These are phyloP conservation scores for Euryodendron excelsum DNA, from an alignment of 148 eudicot genomes.

Conservation along the genomic window DNA sequence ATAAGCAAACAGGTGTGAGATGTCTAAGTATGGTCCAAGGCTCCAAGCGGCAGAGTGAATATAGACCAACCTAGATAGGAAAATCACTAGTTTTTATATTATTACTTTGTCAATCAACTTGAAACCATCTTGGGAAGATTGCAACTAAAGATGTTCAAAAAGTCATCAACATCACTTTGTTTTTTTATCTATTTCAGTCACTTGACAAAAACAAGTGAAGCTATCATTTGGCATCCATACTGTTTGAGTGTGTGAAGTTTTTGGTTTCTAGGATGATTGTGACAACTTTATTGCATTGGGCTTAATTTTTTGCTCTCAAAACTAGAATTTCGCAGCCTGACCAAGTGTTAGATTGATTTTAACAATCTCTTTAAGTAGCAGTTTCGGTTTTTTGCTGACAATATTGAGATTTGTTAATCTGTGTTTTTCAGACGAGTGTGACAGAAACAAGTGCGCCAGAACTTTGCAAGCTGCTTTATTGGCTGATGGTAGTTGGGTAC, in stretches of 20 bases:
- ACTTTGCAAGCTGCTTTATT: slow-evolving; percentile 75
- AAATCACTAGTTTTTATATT: neutral
- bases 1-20: too few species aligned
- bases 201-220: neutral
- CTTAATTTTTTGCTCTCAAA: neutral
- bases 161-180: neutral
- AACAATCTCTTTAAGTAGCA: too few species aligned
- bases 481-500: slow-evolving; percentile 95
- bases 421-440: slow-evolving; percentile 50
- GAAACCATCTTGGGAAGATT: too few species aligned
- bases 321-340: neutral
- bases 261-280: neutral
- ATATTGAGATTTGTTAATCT: neutral
- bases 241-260: neutral
- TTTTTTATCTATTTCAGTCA: neutral
- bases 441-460: slow-evolving; percentile 85
- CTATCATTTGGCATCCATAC: neutral
- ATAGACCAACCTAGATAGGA: neutral
- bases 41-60: neutral
- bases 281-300: neutral
- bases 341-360: too few species aligned
- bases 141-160: slow-evolving; percentile 1
- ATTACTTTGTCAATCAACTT: neutral
- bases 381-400: neutral
- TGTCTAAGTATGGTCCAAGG: neutral